These are phyloP conservation scores for Papilionanthe hybrid DNA, from an alignment of 116 monocot species.

Conservation along the genomic window DNA sequence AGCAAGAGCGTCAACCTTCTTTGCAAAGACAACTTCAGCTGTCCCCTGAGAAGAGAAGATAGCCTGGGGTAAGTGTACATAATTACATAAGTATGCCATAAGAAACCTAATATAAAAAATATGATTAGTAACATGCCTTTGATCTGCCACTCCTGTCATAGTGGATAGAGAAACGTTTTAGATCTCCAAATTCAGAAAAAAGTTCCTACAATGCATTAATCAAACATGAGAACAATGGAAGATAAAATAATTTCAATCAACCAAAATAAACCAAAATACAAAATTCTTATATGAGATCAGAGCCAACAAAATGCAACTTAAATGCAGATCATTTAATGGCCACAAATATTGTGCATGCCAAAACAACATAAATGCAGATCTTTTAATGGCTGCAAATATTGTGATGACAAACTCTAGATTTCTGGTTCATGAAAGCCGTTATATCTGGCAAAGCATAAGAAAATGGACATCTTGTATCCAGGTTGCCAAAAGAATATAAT, in stretches of 20 bases:
- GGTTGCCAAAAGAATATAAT: not conserved
- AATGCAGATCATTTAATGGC: not conserved
- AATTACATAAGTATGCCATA: not conserved
- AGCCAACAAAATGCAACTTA: not conserved
- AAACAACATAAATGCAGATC: not conserved
- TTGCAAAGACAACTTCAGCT: constrained; percentile 88
- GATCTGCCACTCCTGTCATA: constrained; percentile 96
- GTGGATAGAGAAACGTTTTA: constrained; percentile 67
- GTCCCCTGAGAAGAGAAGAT: constrained; percentile 48
- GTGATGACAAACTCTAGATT: not conserved
- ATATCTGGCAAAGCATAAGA: not conserved
- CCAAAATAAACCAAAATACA: not conserved
- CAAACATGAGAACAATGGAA: not conserved
- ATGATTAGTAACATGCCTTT: constrained; percentile 44
- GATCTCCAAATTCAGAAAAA: constrained; percentile 88
- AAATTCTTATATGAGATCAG: not conserved
- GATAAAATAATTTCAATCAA: not conserved
- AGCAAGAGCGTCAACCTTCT: constrained; percentile 67
- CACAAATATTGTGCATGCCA: not conserved
- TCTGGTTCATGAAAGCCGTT: not conserved
- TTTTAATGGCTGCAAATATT: not conserved
- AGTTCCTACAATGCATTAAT: constrained; percentile 52
- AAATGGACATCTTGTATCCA: not conserved
- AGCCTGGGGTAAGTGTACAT: not conserved
- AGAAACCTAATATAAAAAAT: not conserved